phyloP scores from a whole-genome alignment of 495 filamentous ascomycete genomes.

The Penicillium pulvis region DNA sequence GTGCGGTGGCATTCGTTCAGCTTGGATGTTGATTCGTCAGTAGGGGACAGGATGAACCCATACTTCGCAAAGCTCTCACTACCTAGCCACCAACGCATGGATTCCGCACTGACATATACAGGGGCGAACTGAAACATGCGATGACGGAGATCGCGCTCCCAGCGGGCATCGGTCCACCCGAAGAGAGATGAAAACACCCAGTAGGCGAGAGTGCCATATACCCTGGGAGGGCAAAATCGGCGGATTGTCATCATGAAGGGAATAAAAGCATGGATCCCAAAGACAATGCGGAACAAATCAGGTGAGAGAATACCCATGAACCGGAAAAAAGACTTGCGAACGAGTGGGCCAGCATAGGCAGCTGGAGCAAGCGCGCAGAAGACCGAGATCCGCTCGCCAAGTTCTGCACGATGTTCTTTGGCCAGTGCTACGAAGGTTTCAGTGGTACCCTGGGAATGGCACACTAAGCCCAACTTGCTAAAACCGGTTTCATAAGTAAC shows the following conservation, averaged over 20 bases:
- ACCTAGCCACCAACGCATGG: constrained; percentile 96
- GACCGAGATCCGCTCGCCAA: constrained; percentile 81
- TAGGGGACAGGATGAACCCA: constrained; percentile 84
- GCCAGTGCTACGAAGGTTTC: constrained; percentile 87
- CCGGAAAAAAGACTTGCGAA: constrained; percentile 86
- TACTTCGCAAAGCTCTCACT: constrained; percentile 88
- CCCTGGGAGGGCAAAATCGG: constrained; percentile 54
- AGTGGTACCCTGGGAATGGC: constrained; percentile 91
- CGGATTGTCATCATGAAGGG: constrained; percentile 93
- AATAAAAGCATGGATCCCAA: constrained; percentile 94
- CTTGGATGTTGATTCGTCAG: constrained; percentile 67
- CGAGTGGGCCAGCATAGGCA: constrained; percentile 84
- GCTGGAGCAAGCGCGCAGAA: constrained; percentile 94
- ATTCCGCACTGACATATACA: constrained; percentile 86
- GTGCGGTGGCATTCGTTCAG: neutral
- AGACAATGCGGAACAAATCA: constrained; percentile 73
- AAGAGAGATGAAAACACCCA: constrained; percentile 90
- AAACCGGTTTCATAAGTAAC: constrained; percentile 85
- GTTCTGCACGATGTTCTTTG: constrained; percentile 87
- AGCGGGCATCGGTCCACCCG: constrained; percentile 81
- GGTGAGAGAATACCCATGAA: constrained; percentile 86
- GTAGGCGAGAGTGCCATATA: constrained; percentile 90
- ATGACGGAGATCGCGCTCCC: constrained; percentile 79
- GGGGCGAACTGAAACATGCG: constrained; percentile 92
- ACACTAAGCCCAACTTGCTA: constrained; percentile 77